Base-by-base conservation (phyloP, 208 protist genomes). In the Lotmaria passim region DNA sequence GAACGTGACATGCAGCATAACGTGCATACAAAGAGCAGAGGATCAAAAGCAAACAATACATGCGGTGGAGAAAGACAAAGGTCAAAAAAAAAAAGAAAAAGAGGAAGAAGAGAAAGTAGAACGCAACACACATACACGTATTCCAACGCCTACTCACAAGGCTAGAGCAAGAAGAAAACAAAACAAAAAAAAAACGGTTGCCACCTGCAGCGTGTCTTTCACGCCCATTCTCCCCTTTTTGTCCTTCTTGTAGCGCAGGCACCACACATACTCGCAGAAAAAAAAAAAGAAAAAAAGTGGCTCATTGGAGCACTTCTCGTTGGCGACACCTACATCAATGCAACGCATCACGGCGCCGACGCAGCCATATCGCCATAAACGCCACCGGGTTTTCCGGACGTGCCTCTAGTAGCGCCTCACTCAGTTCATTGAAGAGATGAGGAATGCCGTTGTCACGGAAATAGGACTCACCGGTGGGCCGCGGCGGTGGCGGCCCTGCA, bases 331-430 rank as follows among this genome's bases (percentile, higher is more conserved):
- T 59, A 6, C 4, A 0, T 53, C 8, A 31, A 11, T 30, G 43
- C n/a, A 82, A 10, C 31, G 41, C 52, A 17, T 69, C 56, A 19
- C 82, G 66, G 39, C 74, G 69, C 17, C 14, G 47, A 26, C 76
- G 82, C 62, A 95, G 72, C 82, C 88, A 91, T 26, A 75, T 62
- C 6, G 85, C 47, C 52, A 89, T 85, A 62, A 81, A 93, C 14
- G 74, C 64, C 0, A 91, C 74, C 7, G 85, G 77, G 56, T 91
- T 69, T 44, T 70, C 75, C 14, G 90, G 90, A 21, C 60, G 71
- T 8, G 82, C 77, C 3, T 71, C 62, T 34, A 93, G 51, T 2
- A 95, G 59, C 23, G 76, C 78, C 23, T 53, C 53, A 15, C 76
- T 85, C 26, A 95, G 63, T 38, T 76, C 77, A 41, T 93, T 82